A percentile compares a stretch with the other conserved stretches of the same genome.
Conservation (phyloP, 1,139 yeast species). For the Hemisphaericaspora xylofermentans region DNA sequence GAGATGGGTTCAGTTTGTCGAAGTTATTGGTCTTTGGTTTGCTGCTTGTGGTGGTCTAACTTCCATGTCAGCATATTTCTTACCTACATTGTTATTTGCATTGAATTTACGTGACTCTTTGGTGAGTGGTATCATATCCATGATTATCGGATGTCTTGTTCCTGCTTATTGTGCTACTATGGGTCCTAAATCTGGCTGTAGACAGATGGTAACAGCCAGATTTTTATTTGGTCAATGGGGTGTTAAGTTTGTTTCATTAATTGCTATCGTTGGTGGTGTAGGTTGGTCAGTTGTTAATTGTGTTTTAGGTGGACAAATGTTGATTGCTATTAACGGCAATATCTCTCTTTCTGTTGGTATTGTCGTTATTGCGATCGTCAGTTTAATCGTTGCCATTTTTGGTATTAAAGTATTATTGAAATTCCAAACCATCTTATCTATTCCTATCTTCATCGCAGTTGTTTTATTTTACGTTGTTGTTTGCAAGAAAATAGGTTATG, state of each 20-base stretch:
- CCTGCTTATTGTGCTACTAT: conserved; percentile 50
- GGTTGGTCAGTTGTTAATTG: conserved; percentile 88
- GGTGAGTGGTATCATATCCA: conserved; percentile 31
- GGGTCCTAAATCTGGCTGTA: conserved; percentile 86
- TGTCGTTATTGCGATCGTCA: conserved; percentile 27
- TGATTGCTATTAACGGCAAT: conserved; percentile 33
- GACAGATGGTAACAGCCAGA: conserved; percentile 83
- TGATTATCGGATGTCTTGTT: conserved; percentile 36
- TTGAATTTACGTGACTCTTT: conserved; percentile 29
- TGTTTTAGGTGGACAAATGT: conserved; percentile 83
- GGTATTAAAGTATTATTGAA: conserved; percentile 53
- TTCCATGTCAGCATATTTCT: conserved; percentile 40
- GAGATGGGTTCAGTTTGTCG: conserved; percentile 42
- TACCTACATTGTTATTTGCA: conserved; percentile 32
- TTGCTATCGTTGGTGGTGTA: conserved; percentile 70
- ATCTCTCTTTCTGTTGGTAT: conserved; percentile 32
- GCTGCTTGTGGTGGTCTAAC: conserved; percentile 43
- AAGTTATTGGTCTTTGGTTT: conserved; percentile 58
- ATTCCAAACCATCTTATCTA: conserved; percentile 68
- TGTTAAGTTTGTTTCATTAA: conserved; percentile 68
- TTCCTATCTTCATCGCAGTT: conserved; percentile 70
- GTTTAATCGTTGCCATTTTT: conserved; percentile 33
- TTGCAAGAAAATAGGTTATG: conserved; percentile 48
- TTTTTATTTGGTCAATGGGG: conserved; percentile 83
- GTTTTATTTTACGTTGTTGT: conserved; percentile 67